Percentiles rank a stretch among this genome's conserved stretches.
These are phyloP conservation scores for Ophiostoma novo-ulmi DNA, from an alignment of 2,329 filamentous ascomycete species.

Conservation along the genomic window DNA sequence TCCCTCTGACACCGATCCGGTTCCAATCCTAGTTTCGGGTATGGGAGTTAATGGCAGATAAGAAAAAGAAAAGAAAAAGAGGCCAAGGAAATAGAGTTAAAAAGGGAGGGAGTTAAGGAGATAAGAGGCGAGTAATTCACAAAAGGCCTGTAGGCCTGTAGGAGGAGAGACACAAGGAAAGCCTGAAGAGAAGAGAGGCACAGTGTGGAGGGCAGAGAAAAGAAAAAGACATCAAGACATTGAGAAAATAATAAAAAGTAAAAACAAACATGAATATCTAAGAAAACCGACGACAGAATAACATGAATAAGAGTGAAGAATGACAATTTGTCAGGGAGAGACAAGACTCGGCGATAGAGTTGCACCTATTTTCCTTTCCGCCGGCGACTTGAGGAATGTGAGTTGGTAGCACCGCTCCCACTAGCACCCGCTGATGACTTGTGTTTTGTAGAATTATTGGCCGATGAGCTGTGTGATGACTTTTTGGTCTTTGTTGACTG, in stretches of 20 bases:
- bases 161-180: background rate
- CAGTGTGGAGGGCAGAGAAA: background rate
- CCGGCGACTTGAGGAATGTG: constrained; percentile 22
- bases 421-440: constrained; percentile 20
- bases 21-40: constrained; percentile 21
- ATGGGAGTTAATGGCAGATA: constrained; percentile 10
- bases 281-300: constrained; percentile 11
- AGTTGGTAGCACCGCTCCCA: constrained; percentile 4
- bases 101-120: background rate
- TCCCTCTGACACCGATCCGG: constrained; percentile 20
- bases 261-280: constrained; percentile 18
- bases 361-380: constrained; percentile 23
- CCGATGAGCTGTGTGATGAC: constrained; percentile 21
- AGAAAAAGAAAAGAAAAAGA: background rate
- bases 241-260: background rate
- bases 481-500: constrained; percentile 29
- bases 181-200: constrained; percentile 2
- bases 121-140: constrained; percentile 9
- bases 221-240: background rate
- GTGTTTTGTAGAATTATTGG: constrained; percentile 20
- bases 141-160: background rate
- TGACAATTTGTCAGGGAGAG: background rate
- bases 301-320: constrained; percentile 9
- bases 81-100: background rate
- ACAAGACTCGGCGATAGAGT: background rate